Base-by-base conservation (phyloP, 2,329 filamentous ascomycete species). In the Talaromyces albobiverticillius region DNA sequence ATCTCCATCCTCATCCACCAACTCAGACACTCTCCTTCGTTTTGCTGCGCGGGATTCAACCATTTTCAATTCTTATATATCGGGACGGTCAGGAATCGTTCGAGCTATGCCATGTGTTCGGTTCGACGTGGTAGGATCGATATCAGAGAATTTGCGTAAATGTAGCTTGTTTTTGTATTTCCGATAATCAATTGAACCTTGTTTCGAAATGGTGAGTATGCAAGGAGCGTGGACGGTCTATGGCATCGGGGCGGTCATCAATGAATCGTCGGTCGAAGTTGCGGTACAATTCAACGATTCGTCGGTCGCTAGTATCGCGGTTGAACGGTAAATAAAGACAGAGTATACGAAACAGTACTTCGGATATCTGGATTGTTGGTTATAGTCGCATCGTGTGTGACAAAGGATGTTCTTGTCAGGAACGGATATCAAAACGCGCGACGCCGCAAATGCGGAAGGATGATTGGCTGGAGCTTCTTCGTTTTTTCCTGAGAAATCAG, bases 11-110 rank as follows among this genome's bases (percentile, higher is more conserved):
- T 57, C 13, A 36, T 61, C 23, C 61, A 61, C 5, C 53, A 53
- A 4, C 59, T 66, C 62, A 45, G 66, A 71, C 31, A 72, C 64
- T 51, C 67, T 68, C 55, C 71, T 69, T 49, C 70, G 62, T 57
- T 73, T 73, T 22, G 62, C 59, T 18, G 67, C 62, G 29, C 67
- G 67, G n/a, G 65, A 58, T 32, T 71, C 66, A 46, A 61, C 67
- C 69, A 72, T 71, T 25, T 34, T 48, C 6, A 20, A 25, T 40
- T 10, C 10, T 42, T 22, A 20, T 16, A 40, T 18, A 2, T 22
- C 18, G 16, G 9, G n/a, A 8, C 36, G 36, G 36, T 10, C 36
- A 34, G n/a, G n/a, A 20, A 38, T 38, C 36, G n/a, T 14, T 38
- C n/a, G 18, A 20, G 36, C 8, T 9, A 18, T 18, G 6, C 3